These are phyloP conservation scores for Turritis glabra DNA, from an alignment of 345 rosid species.

Conservation along the genomic window DNA sequence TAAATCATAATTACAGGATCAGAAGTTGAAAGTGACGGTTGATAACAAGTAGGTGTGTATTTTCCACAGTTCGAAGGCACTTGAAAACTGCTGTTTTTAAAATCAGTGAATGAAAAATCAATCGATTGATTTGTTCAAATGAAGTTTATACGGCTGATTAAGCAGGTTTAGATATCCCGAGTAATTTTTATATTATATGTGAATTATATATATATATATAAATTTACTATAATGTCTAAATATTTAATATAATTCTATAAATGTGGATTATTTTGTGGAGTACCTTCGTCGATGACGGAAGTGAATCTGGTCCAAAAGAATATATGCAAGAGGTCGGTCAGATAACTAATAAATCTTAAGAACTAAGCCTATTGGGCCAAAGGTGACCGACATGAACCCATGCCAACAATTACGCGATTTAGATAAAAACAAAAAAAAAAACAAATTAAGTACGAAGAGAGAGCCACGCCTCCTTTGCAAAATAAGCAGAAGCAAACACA, in stretches of 20 bases:
- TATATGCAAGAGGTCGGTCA: too few relatives aligned
- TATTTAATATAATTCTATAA: too few relatives aligned
- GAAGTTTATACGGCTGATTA: not conserved
- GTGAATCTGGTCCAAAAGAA: too few relatives aligned
- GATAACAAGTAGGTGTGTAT: not conserved
- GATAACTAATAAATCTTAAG: not conserved
- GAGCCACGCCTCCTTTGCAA: slow-evolving; percentile 5
- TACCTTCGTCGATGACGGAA: too few relatives aligned
- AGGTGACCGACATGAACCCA: slow-evolving; percentile 10
- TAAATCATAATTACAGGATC: too few relatives aligned
- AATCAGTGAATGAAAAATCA: too few relatives aligned
- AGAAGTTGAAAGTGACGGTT: not conserved
- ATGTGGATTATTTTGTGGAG: too few relatives aligned
- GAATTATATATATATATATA: too few relatives aligned
- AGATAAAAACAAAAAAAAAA: too few relatives aligned
- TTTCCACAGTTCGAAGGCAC: not conserved
- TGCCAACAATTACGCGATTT: not conserved
- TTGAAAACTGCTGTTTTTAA: not conserved
- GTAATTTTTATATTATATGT: too few relatives aligned
- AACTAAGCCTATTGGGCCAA: slow-evolving; percentile 6
- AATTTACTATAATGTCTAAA: too few relatives aligned
- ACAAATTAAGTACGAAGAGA: not conserved
- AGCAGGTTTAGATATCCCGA: not conserved
- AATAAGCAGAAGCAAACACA: slow-evolving; percentile 26
- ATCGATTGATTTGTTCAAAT: not conserved